Evolutionary conservation across 176 grass and related monocot species (phyloP).

Genomic region (Oryza glumipatula): DNA sequence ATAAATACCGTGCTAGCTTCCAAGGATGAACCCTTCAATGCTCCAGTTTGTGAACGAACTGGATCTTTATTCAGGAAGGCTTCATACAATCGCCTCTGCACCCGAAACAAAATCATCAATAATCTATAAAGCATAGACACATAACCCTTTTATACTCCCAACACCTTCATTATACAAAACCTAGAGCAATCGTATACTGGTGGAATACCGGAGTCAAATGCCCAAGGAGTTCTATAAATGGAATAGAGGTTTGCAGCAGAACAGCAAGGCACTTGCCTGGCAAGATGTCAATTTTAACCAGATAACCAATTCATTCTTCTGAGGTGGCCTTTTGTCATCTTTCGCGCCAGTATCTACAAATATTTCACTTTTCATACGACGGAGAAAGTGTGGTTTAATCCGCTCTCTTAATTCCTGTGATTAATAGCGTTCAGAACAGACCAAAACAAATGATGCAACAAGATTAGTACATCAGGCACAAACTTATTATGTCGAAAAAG

Average conservation of each 20-base stretch:
- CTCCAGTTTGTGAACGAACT: constrained; percentile 48
- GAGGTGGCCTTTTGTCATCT: constrained; percentile 38
- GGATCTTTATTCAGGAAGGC: constrained; percentile 80
- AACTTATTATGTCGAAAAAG: neutral
- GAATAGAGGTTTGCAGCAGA: neutral
- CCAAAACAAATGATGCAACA: constrained; percentile 27
- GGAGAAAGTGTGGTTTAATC: constrained; percentile 79
- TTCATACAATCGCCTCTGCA: constrained; percentile 92
- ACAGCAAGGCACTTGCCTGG: constrained; percentile 51
- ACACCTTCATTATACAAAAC: neutral
- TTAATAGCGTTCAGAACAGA: constrained; percentile 17
- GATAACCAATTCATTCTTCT: constrained; percentile 83
- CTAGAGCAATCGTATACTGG: neutral
- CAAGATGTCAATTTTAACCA: constrained; percentile 84
- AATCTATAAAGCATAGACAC: neutral
- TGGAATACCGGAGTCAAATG: neutral
- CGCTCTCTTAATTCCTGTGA: constrained; percentile 69
- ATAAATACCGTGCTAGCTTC: constrained; percentile 64
- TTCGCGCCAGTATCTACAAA: constrained; percentile 45
- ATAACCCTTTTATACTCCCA: neutral
- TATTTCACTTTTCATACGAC: constrained; percentile 80
- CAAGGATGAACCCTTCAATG: constrained; percentile 54
- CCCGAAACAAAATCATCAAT: constrained; percentile 14
- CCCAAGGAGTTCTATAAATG: too few relatives aligned
- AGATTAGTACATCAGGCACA: neutral